phyloP scores from a whole-genome alignment of 2,329 filamentous ascomycete species.

The Tympanopsis confertula region DNA sequence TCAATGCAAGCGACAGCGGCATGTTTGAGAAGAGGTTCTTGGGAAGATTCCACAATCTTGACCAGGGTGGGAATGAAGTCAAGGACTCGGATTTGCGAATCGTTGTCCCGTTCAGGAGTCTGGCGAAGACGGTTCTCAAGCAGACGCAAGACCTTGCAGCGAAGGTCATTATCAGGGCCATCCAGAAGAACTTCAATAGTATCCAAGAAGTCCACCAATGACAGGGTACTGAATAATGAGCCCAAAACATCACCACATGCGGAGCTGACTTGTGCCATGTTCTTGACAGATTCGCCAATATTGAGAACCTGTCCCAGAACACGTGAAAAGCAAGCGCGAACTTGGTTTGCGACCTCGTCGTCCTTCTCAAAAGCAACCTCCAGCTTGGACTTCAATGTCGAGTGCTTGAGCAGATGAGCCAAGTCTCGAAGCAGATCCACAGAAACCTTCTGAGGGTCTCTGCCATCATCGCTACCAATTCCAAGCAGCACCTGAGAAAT shows the following conservation, averaged over 20 bases:
- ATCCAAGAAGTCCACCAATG: conserved; percentile 79
- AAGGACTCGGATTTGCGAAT: conserved; percentile 60
- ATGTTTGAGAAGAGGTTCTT: conserved; percentile 66
- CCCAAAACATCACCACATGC: conserved; percentile 62
- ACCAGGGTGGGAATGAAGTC: conserved; percentile 72
- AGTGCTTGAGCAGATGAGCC: not conserved
- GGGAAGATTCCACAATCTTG: conserved; percentile 60
- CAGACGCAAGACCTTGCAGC: conserved; percentile 68
- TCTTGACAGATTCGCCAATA: conserved; percentile 54
- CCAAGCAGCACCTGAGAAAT: not conserved
- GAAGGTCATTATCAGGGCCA: conserved; percentile 62
- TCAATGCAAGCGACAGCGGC: conserved; percentile 83
- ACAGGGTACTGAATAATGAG: conserved; percentile 72
- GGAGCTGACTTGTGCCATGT: conserved; percentile 39
- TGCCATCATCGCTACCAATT: conserved; percentile 1
- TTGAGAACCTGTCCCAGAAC: conserved; percentile 55
- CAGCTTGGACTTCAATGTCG: not conserved
- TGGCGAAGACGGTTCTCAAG: conserved; percentile 69
- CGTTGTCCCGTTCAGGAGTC: conserved; percentile 56
- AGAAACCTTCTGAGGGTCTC: not conserved
- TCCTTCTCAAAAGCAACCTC: not conserved
- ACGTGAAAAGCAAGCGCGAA: conserved; percentile 36
- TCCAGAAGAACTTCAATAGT: conserved; percentile 74
- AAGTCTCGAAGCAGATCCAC: not conserved
- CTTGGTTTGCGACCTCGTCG: not conserved